Evolutionary conservation across 2,329 filamentous ascomycete genomes (phyloP).

Genomic region (Beauveria sp.): DNA sequence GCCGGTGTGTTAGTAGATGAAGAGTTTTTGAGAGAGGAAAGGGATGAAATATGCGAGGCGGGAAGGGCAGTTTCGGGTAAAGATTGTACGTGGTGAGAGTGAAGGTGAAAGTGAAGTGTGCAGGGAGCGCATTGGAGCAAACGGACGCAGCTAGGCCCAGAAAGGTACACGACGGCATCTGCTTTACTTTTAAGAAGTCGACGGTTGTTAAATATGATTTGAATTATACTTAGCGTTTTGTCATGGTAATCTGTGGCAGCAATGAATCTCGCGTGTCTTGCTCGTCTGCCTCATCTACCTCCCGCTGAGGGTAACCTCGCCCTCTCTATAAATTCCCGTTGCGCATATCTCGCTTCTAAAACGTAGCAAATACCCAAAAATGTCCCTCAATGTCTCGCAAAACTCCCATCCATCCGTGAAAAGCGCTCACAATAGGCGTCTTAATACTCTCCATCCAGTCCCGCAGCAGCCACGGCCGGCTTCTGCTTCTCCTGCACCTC

Average conservation of each 20-base stretch:
- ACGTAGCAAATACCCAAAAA: no score
- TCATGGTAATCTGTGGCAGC: no score
- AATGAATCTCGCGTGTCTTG: no score
- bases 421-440: no score
- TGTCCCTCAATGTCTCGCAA: no score
- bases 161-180: not conserved
- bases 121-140: not conserved
- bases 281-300: no score
- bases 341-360: no score
- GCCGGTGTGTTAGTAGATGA: not conserved
- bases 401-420: no score
- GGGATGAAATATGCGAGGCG: not conserved
- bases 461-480: not conserved
- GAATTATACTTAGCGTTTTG: no score
- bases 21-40: not conserved
- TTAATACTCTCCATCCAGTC: not conserved
- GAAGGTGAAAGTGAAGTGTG: not conserved
- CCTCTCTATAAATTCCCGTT: no score
- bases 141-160: not conserved
- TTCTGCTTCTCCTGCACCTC: conserved; percentile 17
- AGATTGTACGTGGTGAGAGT: not conserved
- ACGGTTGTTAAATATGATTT: no score
- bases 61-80: not conserved
- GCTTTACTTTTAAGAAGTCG: not conserved
- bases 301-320: no score